A percentile compares a stretch with the other conserved stretches of the same genome.
Conservation (phyloP, 2,329 filamentous ascomycete genomes). For the Pseudocercospora ulei region DNA sequence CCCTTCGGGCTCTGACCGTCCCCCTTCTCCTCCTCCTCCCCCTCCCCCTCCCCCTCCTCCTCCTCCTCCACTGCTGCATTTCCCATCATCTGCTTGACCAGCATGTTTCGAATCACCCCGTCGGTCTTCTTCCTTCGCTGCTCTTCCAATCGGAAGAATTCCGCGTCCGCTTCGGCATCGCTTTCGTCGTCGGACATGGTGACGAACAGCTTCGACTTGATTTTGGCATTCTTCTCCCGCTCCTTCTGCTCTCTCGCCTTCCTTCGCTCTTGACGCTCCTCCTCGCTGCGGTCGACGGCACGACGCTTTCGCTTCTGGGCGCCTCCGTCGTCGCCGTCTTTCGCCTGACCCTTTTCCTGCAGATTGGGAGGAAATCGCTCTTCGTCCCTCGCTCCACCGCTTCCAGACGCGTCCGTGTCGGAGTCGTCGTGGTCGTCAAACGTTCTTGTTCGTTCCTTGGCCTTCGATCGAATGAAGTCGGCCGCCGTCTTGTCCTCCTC, state of each 20-base stretch:
- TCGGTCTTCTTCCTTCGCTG: slow-evolving; percentile 51
- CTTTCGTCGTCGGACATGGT: slow-evolving; percentile 78
- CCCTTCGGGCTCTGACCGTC: slow-evolving; percentile 14
- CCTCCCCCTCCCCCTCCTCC: slow-evolving; percentile 25
- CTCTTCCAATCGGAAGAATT: slow-evolving; percentile 71
- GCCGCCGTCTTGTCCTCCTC: slow-evolving; percentile 66
- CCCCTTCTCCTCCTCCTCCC: slow-evolving; percentile 23
- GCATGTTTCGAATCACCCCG: slow-evolving; percentile 42
- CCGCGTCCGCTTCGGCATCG: slow-evolving; percentile 62
- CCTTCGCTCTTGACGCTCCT: slow-evolving; percentile 50
- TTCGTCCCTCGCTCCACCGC: slow-evolving; percentile 24
- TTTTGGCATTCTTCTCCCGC: slow-evolving; percentile 63
- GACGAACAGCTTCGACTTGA: slow-evolving; percentile 78
- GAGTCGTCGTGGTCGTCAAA: slow-evolving; percentile 50
- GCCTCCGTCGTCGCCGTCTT: slow-evolving; percentile 35
- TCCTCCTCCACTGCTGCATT: slow-evolving; percentile 28
- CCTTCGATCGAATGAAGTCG: slow-evolving; percentile 67
- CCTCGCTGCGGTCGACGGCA: slow-evolving; percentile 53
- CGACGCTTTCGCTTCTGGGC: slow-evolving; percentile 48
- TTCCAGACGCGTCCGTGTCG: slow-evolving; percentile 38
- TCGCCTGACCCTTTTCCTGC: slow-evolving; percentile 23
- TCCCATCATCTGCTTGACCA: slow-evolving; percentile 37
- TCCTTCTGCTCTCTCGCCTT: slow-evolving; percentile 57
- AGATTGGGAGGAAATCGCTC: slow-evolving; percentile 30
- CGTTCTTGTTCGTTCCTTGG: slow-evolving; percentile 43